A percentile compares a stretch with the other conserved stretches of the same genome.
Conservation (phyloP, 352 stramenopile species). For the Aphanomyces stellatus region DNA sequence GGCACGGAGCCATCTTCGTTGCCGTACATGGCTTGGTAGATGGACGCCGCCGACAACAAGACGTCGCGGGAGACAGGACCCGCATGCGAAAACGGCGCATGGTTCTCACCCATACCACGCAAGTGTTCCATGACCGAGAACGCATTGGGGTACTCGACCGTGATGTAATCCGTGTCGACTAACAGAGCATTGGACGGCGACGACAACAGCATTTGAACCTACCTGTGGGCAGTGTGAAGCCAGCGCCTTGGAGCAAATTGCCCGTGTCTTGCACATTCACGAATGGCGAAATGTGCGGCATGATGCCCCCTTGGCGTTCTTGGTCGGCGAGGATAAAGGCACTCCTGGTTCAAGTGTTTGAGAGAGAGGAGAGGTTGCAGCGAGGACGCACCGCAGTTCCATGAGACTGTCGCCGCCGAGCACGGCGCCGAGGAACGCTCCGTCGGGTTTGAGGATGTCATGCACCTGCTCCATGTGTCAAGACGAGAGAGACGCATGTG, state of each 20-base stretch:
- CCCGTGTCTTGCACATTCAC: conserved; percentile 94
- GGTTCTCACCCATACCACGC: conserved; percentile 94
- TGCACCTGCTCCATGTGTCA: conserved; percentile 1
- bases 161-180: conserved; percentile 96
- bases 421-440: conserved; percentile 94
- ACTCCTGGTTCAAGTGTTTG: conserved; percentile 34
- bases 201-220: background rate
- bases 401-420: conserved; percentile 92
- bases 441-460: conserved; percentile 93
- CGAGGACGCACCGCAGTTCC: conserved; percentile 72
- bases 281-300: conserved; percentile 93
- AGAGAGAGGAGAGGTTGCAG: background rate
- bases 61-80: conserved; percentile 66
- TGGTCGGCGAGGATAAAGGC: conserved; percentile 93
- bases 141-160: conserved; percentile 91
- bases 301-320: conserved; percentile 92
- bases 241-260: conserved; percentile 84
- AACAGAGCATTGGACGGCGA: background rate
- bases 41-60: conserved; percentile 88
- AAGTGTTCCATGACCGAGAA: conserved; percentile 95
- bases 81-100: conserved; percentile 70
- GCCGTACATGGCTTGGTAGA: conserved; percentile 93
- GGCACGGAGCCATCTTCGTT: conserved; percentile 82
- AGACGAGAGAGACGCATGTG: background rate
- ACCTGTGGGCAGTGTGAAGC: conserved; percentile 92